Evolutionary conservation across 805 yeast species (phyloP).

Genomic region (Cyberlindnera bimundalis): DNA sequence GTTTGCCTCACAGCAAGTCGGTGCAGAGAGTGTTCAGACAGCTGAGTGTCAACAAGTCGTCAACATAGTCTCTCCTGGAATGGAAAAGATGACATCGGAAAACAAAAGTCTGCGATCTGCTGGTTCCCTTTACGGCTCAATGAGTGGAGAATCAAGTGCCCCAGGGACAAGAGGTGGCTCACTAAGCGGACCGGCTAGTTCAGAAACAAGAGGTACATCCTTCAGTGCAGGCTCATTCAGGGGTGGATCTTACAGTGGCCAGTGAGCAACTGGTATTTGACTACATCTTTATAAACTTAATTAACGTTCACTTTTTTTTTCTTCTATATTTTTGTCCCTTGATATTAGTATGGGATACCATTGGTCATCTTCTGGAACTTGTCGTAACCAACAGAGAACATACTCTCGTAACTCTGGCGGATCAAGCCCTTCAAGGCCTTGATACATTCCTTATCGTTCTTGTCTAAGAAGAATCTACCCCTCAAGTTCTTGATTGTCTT

Average conservation of each 20-base stretch:
- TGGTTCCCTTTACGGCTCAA: background rate
- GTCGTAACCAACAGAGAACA: slow-evolving; percentile 91
- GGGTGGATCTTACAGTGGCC: background rate
- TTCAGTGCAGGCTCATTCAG: slow-evolving; percentile 1
- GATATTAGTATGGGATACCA: slow-evolving; percentile 89
- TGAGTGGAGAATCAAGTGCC: background rate
- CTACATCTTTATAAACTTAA: too few relatives aligned
- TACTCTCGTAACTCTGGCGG: slow-evolving; percentile 77
- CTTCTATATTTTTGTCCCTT: too few relatives aligned
- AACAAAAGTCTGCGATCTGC: slow-evolving; percentile 1
- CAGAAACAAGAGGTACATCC: background rate
- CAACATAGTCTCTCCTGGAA: slow-evolving; percentile 2
- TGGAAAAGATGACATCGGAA: slow-evolving; percentile 3
- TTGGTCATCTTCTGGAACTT: slow-evolving; percentile 95
- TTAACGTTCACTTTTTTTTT: background rate
- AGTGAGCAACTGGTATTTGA: background rate
- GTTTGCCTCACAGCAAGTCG: background rate
- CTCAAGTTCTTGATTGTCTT: slow-evolving; percentile 77
- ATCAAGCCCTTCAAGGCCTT: slow-evolving; percentile 70
- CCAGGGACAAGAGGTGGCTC: background rate
- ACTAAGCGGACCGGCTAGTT: slow-evolving; percentile 1
- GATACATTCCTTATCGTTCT: slow-evolving; percentile 84
- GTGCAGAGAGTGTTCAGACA: background rate
- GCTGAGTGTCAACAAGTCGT: slow-evolving; percentile 5
- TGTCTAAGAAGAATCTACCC: slow-evolving; percentile 75